Conservation (phyloP, 1,139 yeast species). For the Blastobotrys raffinosifermentans region DNA sequence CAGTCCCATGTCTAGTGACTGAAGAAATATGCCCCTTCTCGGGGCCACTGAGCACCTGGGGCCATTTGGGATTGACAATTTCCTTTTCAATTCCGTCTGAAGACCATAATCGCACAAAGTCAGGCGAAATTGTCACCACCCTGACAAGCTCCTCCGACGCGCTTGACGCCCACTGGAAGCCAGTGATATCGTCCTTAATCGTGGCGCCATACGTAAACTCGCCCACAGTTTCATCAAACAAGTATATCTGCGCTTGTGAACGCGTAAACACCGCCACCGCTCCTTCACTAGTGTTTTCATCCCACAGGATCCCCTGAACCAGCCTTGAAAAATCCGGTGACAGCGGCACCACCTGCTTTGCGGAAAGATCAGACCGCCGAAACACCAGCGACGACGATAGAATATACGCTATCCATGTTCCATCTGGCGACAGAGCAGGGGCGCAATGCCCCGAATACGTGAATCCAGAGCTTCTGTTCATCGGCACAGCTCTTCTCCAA, state of each 20-base stretch:
- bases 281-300: slow-evolving; percentile 16
- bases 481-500: too few relatives aligned
- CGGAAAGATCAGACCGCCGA: slow-evolving; percentile 18
- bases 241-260: slow-evolving; percentile 17
- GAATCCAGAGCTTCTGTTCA: slow-evolving; percentile 14
- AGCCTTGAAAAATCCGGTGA: slow-evolving; percentile 16
- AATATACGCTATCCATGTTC: slow-evolving; percentile 21
- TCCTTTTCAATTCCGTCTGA: slow-evolving; percentile 20
- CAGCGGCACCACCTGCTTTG: slow-evolving; percentile 17
- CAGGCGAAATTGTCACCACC: slow-evolving; percentile 17
- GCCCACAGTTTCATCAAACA: slow-evolving; percentile 10
- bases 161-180: slow-evolving; percentile 20
- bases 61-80: slow-evolving; percentile 17
- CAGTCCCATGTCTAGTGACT: not conserved
- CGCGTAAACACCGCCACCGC: slow-evolving; percentile 20
- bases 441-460: slow-evolving; percentile 13
- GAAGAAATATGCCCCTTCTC: not conserved
- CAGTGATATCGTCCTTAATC: slow-evolving; percentile 13
- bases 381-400: slow-evolving; percentile 19
- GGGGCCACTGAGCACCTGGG: not conserved
- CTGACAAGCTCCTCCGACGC: slow-evolving; percentile 13
- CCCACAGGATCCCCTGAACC: slow-evolving; percentile 18
- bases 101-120: slow-evolving; percentile 18
- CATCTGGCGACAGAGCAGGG: slow-evolving; percentile 18
- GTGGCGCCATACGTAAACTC: slow-evolving; percentile 9